Evolutionary conservation across 352 stramenopile genomes (phyloP).

Genomic region (Pythium monospermum): DNA sequence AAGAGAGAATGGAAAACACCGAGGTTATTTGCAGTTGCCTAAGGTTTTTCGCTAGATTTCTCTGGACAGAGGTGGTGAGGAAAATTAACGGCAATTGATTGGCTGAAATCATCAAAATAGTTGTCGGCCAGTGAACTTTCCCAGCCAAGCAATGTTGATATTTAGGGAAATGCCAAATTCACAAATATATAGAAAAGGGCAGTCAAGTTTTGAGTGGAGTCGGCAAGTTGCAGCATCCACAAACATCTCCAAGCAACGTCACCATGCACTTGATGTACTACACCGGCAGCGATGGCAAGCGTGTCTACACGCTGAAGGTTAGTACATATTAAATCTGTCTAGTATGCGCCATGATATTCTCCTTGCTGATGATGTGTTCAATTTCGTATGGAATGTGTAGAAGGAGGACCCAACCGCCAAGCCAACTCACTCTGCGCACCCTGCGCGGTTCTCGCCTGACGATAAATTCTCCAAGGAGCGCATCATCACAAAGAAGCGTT

Average conservation of each 20-base stretch:
- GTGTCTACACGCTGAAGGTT: constrained; percentile 99
- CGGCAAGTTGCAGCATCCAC: too few species aligned
- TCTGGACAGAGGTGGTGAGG: background rate
- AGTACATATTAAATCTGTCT: too few species aligned
- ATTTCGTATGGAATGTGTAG: constrained; percentile 29
- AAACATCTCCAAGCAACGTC: constrained; percentile 3
- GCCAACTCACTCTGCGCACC: constrained; percentile 96
- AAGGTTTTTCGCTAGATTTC: constrained; percentile 3
- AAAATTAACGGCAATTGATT: background rate
- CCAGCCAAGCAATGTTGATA: constrained; percentile 1
- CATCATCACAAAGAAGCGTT: constrained; percentile 98
- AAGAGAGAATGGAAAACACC: constrained; percentile 2
- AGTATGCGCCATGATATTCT: too few species aligned
- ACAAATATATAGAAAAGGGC: constrained; percentile 6
- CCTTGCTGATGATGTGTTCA: too few species aligned
- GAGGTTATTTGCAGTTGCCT: background rate
- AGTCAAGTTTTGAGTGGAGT: constrained; percentile 16
- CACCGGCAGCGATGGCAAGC: constrained; percentile 93
- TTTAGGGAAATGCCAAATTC: background rate
- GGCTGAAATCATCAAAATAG: too few species aligned
- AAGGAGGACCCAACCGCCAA: constrained; percentile 93
- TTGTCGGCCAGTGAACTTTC: constrained; percentile 11
- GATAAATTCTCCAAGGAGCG: constrained; percentile 99
- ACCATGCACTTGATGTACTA: constrained; percentile 99
- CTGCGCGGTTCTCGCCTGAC: constrained; percentile 97